Percentiles rank a stretch among this genome's conserved stretches.
These are phyloP conservation scores for Trypanosomatidae sp. DNA, from an alignment of 208 protist genomes.

Conservation along the genomic window DNA sequence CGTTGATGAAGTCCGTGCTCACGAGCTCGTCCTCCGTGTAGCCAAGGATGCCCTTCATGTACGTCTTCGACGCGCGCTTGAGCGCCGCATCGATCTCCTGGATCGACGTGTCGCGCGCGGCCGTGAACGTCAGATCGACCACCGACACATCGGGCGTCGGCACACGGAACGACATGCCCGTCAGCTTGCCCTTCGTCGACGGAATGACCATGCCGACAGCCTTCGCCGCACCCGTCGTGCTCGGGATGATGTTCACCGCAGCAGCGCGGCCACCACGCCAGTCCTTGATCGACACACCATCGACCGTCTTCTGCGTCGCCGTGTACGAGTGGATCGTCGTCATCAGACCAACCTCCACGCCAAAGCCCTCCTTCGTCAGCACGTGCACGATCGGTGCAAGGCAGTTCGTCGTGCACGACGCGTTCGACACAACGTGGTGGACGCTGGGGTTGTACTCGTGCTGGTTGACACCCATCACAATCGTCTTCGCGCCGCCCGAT, in stretches of 20 bases:
- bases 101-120: slow-evolving; percentile 90
- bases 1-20: slow-evolving; percentile 96
- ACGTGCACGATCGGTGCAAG: slow-evolving; percentile 97
- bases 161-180: slow-evolving; percentile 98
- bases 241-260: slow-evolving; percentile 98
- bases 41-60: slow-evolving; percentile 94
- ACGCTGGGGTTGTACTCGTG: slow-evolving; percentile 67
- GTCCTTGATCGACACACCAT: slow-evolving; percentile 96
- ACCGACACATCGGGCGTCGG: slow-evolving; percentile 98
- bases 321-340: slow-evolving; percentile 99
- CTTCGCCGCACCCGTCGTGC: slow-evolving; percentile 98
- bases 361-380: slow-evolving; percentile 93
- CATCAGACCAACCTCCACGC: slow-evolving; percentile 96
- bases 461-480: slow-evolving; percentile 99
- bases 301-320: slow-evolving; percentile 97
- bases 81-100: slow-evolving; percentile 94
- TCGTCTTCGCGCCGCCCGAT: slow-evolving; percentile 92
- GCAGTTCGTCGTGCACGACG: slow-evolving; percentile 99
- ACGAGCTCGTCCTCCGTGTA: slow-evolving; percentile 99
- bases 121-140: slow-evolving; percentile 95
- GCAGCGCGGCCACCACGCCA: slow-evolving; percentile 95
- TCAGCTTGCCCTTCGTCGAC: slow-evolving; percentile 78
- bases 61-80: slow-evolving; percentile 83
- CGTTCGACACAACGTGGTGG: slow-evolving; percentile 93
- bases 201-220: slow-evolving; percentile 96